Evolutionary conservation across 176 grass and related monocot genomes (phyloP).

Genomic region (Oryza glaberrima): DNA sequence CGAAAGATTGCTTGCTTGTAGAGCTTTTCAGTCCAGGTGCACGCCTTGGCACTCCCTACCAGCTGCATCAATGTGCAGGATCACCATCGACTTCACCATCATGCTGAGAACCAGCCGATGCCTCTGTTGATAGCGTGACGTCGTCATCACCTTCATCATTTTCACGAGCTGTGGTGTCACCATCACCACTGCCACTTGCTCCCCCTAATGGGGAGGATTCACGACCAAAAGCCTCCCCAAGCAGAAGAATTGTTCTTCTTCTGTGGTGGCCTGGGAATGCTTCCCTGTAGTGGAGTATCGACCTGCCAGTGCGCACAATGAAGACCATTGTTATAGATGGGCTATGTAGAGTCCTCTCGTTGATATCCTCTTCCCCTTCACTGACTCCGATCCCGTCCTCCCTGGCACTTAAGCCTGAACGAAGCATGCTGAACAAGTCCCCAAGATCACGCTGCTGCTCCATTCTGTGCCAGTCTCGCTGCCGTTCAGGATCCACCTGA

Average conservation of each 20-base stretch:
- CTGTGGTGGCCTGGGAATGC: conserved; percentile 15
- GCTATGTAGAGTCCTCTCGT: conserved; percentile 21
- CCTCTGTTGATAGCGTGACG: conserved; percentile 25
- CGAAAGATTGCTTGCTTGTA: neutral
- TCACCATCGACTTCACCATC: conserved; percentile 33
- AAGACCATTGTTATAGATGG: conserved; percentile 66
- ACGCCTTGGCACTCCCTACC: neutral
- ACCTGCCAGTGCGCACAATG: conserved; percentile 50
- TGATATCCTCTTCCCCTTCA: conserved; percentile 48
- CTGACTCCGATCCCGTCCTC: conserved; percentile 23
- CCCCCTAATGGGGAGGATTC: conserved; percentile 6
- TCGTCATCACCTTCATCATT: conserved; percentile 21
- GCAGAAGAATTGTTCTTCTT: conserved; percentile 41
- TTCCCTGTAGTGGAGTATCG: conserved; percentile 28
- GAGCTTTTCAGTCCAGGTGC: conserved; percentile 26
- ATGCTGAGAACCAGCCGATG: conserved; percentile 32
- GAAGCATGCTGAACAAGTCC: conserved; percentile 87
- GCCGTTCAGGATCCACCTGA: conserved; percentile 80
- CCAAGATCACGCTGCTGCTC: conserved; percentile 84
- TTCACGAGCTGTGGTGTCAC: neutral
- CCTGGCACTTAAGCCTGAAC: conserved; percentile 43
- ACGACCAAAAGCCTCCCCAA: conserved; percentile 21
- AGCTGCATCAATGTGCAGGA: conserved; percentile 35
- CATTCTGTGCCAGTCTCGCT: conserved; percentile 76
- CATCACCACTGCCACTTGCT: conserved; percentile 9